phyloP scores from a whole-genome alignment of 2,329 filamentous ascomycete genomes.

The Fusarium neocosmosporiellum region DNA sequence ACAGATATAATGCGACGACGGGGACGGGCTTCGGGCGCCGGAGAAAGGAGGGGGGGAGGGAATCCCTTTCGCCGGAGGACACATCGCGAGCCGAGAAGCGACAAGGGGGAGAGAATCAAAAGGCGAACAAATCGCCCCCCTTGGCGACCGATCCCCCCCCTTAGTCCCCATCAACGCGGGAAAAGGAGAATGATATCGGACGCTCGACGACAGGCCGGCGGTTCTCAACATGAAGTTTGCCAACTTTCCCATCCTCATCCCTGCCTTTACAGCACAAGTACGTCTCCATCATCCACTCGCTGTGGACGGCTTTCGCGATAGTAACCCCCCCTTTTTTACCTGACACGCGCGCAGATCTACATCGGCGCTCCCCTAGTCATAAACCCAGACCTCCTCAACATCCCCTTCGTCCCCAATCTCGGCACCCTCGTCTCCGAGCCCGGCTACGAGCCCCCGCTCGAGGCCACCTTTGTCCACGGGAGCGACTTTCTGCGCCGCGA shows the following conservation, averaged over 20 bases:
- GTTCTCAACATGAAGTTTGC: conserved; percentile 44
- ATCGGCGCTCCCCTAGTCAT: conserved; percentile 49
- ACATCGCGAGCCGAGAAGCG: not conserved
- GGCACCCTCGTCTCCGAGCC: conserved; percentile 51
- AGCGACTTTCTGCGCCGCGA: conserved; percentile 55
- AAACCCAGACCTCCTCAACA: conserved; percentile 49
- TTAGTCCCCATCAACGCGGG: not conserved
- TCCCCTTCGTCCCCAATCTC: conserved; percentile 45
- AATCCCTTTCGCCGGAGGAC: not conserved
- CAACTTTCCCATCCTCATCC: conserved; percentile 51
- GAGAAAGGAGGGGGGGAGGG: not conserved
- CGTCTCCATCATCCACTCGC: conserved; percentile 14
- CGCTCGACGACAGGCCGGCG: not conserved
- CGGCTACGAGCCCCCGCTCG: conserved; percentile 49
- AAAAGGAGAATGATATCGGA: conserved; percentile 25
- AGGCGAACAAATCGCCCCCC: not conserved
- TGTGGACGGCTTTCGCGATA: not conserved
- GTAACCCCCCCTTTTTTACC: not conserved
- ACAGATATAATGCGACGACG: conserved; percentile 24
- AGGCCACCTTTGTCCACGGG: conserved; percentile 53
- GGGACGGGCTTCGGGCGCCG: not conserved
- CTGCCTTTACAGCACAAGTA: conserved; percentile 53
- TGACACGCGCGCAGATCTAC: conserved; percentile 41
- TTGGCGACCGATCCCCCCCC: not conserved
- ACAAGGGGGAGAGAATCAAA: not conserved